Evolutionary conservation across 139 green algal species (phyloP), one percentile per base, ranked within the genome.

Genomic region (Chlorella sp.): DNA sequence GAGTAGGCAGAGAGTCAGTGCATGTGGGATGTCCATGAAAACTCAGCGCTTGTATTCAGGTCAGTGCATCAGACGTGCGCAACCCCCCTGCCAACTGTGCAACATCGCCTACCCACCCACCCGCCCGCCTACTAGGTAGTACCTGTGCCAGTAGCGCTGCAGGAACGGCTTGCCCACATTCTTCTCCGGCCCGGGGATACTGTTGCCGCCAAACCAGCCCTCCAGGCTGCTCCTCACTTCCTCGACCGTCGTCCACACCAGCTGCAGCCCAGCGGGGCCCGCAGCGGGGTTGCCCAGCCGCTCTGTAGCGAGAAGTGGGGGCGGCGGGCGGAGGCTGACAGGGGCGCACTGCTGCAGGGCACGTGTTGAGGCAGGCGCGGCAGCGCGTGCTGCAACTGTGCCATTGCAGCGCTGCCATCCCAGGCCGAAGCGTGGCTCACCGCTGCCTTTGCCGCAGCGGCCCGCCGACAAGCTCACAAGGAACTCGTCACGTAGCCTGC

Each of bases 81-180:
- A n/a, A n/a, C n/a, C n/a, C n/a, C n/a, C n/a, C n/a, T n/a, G 46
- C 46, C 11, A 8, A 19, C 8, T 54, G 8, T 54, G 46, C 46
- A 8, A 40, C 56, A 32, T 3, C 69, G 16, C 36, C 41, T 19
- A 58, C 3, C 24, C 72, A 7, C 7, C 34, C 40, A 44, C 16
- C 24, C 40, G 60, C 41, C 22, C 38, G 6, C 30, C 14, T 41
- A 77, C 83, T 54, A n/a, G n/a, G n/a, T n/a, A n/a, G n/a, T 86
- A 94, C 84, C 72, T 87, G 62, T 83, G 76, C 60, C 78, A 96
- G 40, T 89, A 81, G 2, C 30, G 73, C 64, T 85, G 54, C 83
- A 97, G 90, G 84, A 97, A 95, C 20, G 90, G 82, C 80, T 91
- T 92, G 30, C 26, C n/a, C 62, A 96, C 91, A 40, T 96, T 96